A percentile compares a stretch with the other conserved stretches of the same genome.
These are phyloP conservation scores for Tulasnella sp. DNA, from an alignment of 768 basidiomycete species.

Conservation along the genomic window DNA sequence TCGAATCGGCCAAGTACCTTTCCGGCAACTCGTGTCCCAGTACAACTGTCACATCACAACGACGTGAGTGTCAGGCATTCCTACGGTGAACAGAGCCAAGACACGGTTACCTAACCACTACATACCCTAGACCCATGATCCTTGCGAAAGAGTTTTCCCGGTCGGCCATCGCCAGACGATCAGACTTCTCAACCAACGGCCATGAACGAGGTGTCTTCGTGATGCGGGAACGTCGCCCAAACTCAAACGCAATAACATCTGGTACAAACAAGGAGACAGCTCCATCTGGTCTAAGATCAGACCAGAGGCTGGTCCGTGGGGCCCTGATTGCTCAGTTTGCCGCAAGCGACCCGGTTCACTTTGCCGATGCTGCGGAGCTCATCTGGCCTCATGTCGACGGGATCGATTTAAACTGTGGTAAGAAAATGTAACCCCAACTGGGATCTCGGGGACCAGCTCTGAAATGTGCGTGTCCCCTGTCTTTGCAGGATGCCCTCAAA, in stretches of 20 bases:
- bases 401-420: conserved; percentile 36
- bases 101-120: no score
- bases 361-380: conserved; percentile 35
- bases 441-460: neutral
- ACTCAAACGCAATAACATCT: neutral
- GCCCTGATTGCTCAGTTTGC: conserved; percentile 35
- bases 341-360: conserved; percentile 27
- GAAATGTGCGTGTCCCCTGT: neutral
- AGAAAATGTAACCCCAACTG: neutral
- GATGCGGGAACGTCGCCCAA: conserved; percentile 21
- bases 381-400: conserved; percentile 34
- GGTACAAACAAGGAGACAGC: neutral
- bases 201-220: conserved; percentile 32
- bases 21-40: conserved; percentile 31
- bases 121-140: conserved; percentile 34
- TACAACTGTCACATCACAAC: conserved; percentile 34
- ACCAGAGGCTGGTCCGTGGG: conserved; percentile 25
- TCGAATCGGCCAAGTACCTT: conserved; percentile 24
- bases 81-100: neutral
- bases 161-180: conserved; percentile 29
- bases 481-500: conserved; percentile 31
- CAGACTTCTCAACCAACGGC: conserved; percentile 31
- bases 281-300: neutral
- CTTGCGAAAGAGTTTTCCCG: conserved; percentile 34
- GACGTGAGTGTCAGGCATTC: neutral